phyloP scores from a whole-genome alignment of 139 green algal genomes.

The Coccomyxa sp. region DNA sequence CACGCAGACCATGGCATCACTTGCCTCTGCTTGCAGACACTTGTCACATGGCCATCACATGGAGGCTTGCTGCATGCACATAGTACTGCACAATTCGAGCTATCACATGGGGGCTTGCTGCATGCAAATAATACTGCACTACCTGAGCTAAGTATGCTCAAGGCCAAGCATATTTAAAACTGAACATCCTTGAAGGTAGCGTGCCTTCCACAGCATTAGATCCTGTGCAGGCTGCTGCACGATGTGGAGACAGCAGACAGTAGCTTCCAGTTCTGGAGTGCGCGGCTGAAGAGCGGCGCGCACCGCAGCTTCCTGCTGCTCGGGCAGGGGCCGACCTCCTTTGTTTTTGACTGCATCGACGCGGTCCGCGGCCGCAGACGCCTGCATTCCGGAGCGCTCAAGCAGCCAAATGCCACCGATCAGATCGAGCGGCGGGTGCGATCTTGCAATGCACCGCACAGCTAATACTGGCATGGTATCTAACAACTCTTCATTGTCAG shows the following conservation, averaged over 20 bases:
- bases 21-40: too few relatives aligned
- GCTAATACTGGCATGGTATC: too few relatives aligned
- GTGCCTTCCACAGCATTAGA: too few relatives aligned
- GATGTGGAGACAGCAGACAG: slow-evolving; percentile 32
- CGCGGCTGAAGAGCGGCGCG: slow-evolving; percentile 19
- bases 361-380: slow-evolving; percentile 30
- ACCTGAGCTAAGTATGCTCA: too few relatives aligned
- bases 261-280: slow-evolving; percentile 38
- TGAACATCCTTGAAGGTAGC: too few relatives aligned
- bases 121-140: too few relatives aligned
- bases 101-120: too few relatives aligned
- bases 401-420: slow-evolving; percentile 27
- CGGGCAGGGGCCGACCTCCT: slow-evolving; percentile 31
- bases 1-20: background rate
- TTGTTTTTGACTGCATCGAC: slow-evolving; percentile 35
- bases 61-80: too few relatives aligned
- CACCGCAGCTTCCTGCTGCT: slow-evolving; percentile 48
- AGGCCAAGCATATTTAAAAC: too few relatives aligned
- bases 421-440: slow-evolving; percentile 27
- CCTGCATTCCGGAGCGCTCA: slow-evolving; percentile 23
- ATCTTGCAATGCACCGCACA: background rate
- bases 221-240: slow-evolving; percentile 17
- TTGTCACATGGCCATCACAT: too few relatives aligned
- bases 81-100: too few relatives aligned
- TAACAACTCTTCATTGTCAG: too few relatives aligned